These are phyloP conservation scores for Aspergillus cavernicola DNA, from an alignment of 495 filamentous ascomycete species.

Conservation along the genomic window DNA sequence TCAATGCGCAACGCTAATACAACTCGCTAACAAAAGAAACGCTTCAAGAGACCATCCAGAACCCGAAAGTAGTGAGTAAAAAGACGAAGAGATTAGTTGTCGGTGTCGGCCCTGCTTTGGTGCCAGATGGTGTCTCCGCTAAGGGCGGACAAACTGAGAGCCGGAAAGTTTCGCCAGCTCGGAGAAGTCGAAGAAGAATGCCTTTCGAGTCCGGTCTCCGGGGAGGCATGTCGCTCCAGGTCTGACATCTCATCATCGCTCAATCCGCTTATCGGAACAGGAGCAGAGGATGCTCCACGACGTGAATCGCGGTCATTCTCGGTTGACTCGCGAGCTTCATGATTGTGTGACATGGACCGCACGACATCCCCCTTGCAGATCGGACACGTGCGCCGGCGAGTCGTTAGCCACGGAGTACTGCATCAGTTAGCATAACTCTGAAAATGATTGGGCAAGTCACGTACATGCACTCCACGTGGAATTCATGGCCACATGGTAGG, in stretches of 20 bases:
- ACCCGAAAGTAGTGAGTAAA: conserved; percentile 11
- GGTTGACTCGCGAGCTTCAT: conserved; percentile 46
- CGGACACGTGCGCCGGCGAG: conserved; percentile 88
- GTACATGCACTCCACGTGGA: conserved; percentile 98
- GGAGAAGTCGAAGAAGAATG: conserved; percentile 36
- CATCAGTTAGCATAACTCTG: background rate
- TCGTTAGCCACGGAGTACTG: conserved; percentile 97
- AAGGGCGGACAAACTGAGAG: conserved; percentile 46
- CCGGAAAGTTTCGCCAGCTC: conserved; percentile 41
- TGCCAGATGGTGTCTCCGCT: conserved; percentile 52
- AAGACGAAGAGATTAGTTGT: conserved; percentile 30
- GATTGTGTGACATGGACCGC: conserved; percentile 47
- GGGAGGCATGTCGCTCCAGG: conserved; percentile 36
- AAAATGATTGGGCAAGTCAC: conserved; percentile 27
- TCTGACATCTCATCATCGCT: conserved; percentile 32
- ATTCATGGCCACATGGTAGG: conserved; percentile 96
- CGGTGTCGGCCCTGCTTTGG: conserved; percentile 42
- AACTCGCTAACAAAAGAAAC: conserved; percentile 26
- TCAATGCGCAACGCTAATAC: conserved; percentile 38
- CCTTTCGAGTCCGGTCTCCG: conserved; percentile 37
- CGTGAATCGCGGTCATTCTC: conserved; percentile 26
- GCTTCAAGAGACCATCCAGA: conserved; percentile 7
- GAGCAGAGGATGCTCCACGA: conserved; percentile 45
- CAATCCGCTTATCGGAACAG: conserved; percentile 38
- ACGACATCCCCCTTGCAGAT: conserved; percentile 99